Conservation (phyloP, 73 alveolate species). For the Paramecium primaurelia region DNA sequence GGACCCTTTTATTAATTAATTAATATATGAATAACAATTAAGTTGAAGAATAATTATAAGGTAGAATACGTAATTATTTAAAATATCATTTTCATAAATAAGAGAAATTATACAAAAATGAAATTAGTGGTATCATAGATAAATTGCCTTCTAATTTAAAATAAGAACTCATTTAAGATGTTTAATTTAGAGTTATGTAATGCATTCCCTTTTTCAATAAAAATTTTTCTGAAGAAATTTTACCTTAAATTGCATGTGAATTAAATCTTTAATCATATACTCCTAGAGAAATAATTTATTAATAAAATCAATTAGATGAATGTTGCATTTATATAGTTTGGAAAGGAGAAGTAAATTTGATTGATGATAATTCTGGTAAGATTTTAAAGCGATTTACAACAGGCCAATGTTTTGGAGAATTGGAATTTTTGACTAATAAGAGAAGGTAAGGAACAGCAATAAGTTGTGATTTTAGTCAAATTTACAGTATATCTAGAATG, state of each 20-base stretch:
- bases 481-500: not conserved
- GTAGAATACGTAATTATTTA: not conserved
- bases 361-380: constrained; percentile 12
- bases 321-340: not conserved
- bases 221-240: not conserved
- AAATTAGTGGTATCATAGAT: not conserved
- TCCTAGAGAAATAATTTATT: not conserved
- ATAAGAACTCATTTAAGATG: constrained; percentile 8
- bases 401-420: constrained; percentile 24
- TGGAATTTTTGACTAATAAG: not conserved
- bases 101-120: not conserved
- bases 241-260: constrained; percentile 1
- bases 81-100: not conserved
- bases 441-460: not conserved
- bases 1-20: not conserved
- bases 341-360: constrained; percentile 16
- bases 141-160: not conserved
- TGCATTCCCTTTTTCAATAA: not conserved
- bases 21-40: constrained; percentile 7
- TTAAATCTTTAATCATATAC: not conserved
- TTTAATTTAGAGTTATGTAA: not conserved
- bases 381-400: not conserved
- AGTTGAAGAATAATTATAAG: not conserved
- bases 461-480: not conserved
- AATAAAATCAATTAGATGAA: not conserved